Evolutionary conservation across 1,139 yeast genomes (phyloP).

Genomic region (Sugiyamaella xylanicola): DNA sequence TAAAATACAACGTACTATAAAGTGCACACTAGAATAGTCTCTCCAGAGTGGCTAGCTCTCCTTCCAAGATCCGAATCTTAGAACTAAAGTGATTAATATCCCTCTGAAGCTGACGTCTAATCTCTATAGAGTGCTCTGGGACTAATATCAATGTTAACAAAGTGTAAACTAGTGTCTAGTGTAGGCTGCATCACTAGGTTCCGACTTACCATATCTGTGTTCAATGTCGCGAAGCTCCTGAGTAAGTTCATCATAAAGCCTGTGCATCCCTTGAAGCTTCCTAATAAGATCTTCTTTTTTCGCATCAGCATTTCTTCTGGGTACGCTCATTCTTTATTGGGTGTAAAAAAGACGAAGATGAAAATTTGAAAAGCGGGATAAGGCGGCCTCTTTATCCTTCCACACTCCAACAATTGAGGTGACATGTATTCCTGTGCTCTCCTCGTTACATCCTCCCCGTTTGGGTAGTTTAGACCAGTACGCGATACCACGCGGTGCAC

Average conservation of each 20-base stretch:
- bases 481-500: neutral
- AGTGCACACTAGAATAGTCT: constrained; percentile 1
- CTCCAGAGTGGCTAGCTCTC: constrained; percentile 4
- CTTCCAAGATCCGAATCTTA: neutral
- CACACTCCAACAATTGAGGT: neutral
- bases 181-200: no score
- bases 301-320: constrained; percentile 2
- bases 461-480: neutral
- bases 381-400: neutral
- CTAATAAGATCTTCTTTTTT: constrained; percentile 1
- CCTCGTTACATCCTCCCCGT: neutral
- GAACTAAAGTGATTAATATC: neutral
- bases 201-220: constrained; percentile 4
- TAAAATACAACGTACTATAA: neutral
- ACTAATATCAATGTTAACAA: neutral
- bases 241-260: neutral
- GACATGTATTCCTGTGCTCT: neutral
- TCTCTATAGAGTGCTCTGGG: constrained; percentile 4
- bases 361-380: neutral
- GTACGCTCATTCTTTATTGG: neutral
- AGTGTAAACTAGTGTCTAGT: no score
- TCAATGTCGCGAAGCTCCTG: constrained; percentile 6
- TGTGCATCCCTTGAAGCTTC: neutral
- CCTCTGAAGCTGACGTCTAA: constrained; percentile 6
- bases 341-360: no score